Conservation (phyloP, 345 rosid genomes). For the Syzygium aqueum region DNA sequence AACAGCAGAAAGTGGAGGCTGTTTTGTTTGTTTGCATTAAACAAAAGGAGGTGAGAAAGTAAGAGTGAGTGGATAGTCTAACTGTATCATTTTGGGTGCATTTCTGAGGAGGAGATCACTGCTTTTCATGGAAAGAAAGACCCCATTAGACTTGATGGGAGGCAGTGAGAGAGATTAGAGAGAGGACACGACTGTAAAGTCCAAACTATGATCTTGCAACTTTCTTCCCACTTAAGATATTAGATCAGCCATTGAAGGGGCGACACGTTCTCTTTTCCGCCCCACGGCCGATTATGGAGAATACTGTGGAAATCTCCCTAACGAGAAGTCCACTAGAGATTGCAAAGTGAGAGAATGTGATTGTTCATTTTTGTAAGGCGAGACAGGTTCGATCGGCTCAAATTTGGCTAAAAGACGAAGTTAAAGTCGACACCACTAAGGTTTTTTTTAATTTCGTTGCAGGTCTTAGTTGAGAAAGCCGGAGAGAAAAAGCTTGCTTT, state of each 20-base stretch:
- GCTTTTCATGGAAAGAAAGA: not conserved
- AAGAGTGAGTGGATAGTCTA: slow-evolving; percentile 13
- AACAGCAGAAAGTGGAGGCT: not conserved
- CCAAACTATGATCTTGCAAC: not conserved
- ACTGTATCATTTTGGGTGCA: slow-evolving; percentile 25
- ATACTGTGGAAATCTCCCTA: slow-evolving; percentile 6
- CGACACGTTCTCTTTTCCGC: slow-evolving; percentile 1
- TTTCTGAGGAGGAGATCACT: slow-evolving; percentile 21
- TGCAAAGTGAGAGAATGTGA: not conserved
- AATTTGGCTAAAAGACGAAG: not conserved
- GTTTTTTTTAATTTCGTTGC: not conserved
- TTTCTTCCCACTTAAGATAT: slow-evolving; percentile 5
- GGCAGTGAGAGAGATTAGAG: not conserved
- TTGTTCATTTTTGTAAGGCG: not conserved
- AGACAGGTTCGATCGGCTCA: not conserved
- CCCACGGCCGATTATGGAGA: not conserved
- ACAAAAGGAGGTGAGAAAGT: not conserved
- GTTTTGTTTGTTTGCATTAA: slow-evolving; percentile 10
- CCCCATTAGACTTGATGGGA: not conserved
- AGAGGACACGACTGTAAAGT: not conserved
- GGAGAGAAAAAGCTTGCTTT: not conserved
- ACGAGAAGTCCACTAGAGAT: not conserved
- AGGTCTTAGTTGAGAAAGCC: not conserved
- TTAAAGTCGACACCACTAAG: not conserved
- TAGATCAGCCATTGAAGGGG: not conserved